These are phyloP conservation scores for Torulaspora indica DNA, from an alignment of 805 yeast genomes.

Conservation along the genomic window DNA sequence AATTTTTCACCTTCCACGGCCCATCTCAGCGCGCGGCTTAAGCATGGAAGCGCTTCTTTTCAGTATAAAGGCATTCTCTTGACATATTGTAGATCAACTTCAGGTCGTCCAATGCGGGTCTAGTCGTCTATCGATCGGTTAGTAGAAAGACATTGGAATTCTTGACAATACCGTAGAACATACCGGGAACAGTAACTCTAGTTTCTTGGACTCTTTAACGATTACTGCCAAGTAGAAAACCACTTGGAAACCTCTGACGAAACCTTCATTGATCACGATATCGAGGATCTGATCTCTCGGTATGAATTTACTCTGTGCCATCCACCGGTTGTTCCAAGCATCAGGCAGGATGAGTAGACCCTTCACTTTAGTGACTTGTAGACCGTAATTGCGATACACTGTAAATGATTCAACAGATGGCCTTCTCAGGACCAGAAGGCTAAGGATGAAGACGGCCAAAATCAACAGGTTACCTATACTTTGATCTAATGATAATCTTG, in stretches of 20 bases:
- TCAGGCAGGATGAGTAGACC: conserved; percentile 29
- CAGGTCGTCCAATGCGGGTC: conserved; percentile 26
- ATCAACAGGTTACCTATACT: not conserved
- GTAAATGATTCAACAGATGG: conserved; percentile 26
- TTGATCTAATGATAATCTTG: not conserved
- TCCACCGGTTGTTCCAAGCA: conserved; percentile 12
- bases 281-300: conserved; percentile 57
- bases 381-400: conserved; percentile 27
- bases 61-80: conserved; percentile 15
- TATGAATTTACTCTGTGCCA: conserved; percentile 40
- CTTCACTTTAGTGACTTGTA: conserved; percentile 20
- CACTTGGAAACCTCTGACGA: conserved; percentile 56
- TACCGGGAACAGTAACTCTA: conserved; percentile 35
- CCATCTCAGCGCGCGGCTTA: conserved; percentile 10
- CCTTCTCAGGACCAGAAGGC: conserved; percentile 10
- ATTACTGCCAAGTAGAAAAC: conserved; percentile 59
- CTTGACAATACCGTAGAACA: conserved; percentile 14
- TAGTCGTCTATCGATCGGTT: conserved; percentile 16
- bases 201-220: conserved; percentile 38
- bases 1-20: conserved; percentile 7
- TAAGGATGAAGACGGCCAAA: not conserved
- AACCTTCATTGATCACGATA: conserved; percentile 71
- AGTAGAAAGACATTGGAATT: not conserved
- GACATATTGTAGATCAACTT: conserved; percentile 23
- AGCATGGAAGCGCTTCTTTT: conserved; percentile 10